Base-by-base conservation (phyloP, 2,329 filamentous ascomycete genomes). In the Fonsecaea erecta region DNA sequence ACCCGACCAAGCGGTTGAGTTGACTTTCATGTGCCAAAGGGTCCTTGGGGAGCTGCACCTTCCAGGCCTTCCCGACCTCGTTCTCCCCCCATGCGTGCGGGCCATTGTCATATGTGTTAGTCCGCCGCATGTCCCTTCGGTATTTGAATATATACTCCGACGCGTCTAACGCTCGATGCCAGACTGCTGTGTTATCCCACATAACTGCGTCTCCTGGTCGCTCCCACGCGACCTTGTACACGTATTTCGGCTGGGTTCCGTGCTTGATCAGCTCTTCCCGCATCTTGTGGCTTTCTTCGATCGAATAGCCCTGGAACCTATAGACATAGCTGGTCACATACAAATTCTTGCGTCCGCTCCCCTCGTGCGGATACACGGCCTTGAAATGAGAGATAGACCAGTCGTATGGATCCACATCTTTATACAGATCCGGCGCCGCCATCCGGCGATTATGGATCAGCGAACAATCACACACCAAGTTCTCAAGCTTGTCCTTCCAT, bases 181-280 rank as follows among this genome's bases (percentile, higher is more conserved):
- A 48, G 37, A 59, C 56, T 35, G 56, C 56, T 7, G 56, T 59
- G 56, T 59, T 59, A 14, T 59, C 40, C 56, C 56, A 59, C 56
- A 59, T 59, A n/a, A 59, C 56, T 32, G 30, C 28, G 24, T 59
- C 56, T 1, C 56, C 56, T 18, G 24, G 12, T 7, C 51, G 37
- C 18, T 51, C 56, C 56, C 56, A 59, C 5, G 24, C n/a, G 14
- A 59, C 56, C 40, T 37, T 59, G 40, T 30, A 43, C 30, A 59
- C 28, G 21, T 59, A 51, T 28, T 59, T 51, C 7, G 37, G 52
- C 52, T 37, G 52, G 16, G 30, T 24, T 3, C 30, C 52, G 35
- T 55, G 52, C 4, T 30, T 8, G 12, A 35, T 55, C 18, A 55
- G 52, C 12, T 55, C 30, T 24, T 34, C 30, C 7, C 18, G 21